A percentile compares a stretch with the other conserved stretches of the same genome.
Conservation (phyloP, 176 grass and related monocot genomes). For the Urochloa ruziziensis region DNA sequence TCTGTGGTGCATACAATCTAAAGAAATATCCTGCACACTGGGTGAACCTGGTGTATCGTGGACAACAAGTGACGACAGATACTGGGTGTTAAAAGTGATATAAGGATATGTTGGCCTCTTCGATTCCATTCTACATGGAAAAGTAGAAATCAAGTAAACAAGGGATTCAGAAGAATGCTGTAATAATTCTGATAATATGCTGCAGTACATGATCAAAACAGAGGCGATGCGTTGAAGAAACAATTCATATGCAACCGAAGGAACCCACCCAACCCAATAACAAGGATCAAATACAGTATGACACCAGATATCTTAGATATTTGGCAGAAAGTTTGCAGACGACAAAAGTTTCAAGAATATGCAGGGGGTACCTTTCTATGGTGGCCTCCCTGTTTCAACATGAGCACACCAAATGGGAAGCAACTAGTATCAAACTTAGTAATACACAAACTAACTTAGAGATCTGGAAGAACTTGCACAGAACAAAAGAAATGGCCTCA, state of each 20-base stretch:
- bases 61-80: not conserved
- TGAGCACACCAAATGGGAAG: not conserved
- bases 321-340: not conserved
- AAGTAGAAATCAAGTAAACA: conserved; percentile 6
- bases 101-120: not conserved
- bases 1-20: too few species aligned
- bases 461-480: conserved; percentile 6
- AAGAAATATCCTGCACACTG: not conserved
- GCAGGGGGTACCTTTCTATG: not conserved
- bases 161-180: not conserved
- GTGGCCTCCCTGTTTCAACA: too few species aligned
- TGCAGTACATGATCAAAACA: not conserved
- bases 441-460: not conserved
- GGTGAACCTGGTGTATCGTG: not conserved
- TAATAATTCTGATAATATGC: not conserved
- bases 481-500: conserved; percentile 3
- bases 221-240: not conserved
- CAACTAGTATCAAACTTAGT: not conserved
- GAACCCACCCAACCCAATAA: not conserved
- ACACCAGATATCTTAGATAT: not conserved
- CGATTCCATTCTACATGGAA: not conserved
- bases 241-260: not conserved
- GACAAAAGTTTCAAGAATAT: conserved; percentile 12
- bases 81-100: not conserved
- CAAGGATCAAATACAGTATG: not conserved